These are phyloP conservation scores for Neurospora sp. DNA, from an alignment of 495 filamentous ascomycete species.

Conservation along the genomic window DNA sequence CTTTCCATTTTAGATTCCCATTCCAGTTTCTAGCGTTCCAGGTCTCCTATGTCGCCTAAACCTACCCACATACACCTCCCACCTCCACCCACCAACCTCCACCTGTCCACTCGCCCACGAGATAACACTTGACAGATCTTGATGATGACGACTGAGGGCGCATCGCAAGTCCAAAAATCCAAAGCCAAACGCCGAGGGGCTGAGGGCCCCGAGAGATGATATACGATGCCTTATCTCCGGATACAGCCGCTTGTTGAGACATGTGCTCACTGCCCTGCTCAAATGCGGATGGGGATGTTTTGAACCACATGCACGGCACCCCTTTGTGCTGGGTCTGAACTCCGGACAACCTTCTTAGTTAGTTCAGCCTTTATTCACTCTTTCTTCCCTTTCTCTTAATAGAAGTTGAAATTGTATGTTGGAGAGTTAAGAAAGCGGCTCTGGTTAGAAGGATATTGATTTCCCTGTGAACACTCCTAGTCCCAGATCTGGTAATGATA, in stretches of 20 bases:
- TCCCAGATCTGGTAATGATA: neutral
- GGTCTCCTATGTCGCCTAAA: too few relatives aligned
- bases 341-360: too few relatives aligned
- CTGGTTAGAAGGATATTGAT: neutral
- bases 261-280: neutral
- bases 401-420: too few relatives aligned
- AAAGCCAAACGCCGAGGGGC: neutral
- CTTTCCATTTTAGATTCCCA: too few relatives aligned
- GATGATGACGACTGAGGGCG: neutral
- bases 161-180: neutral
- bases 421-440: neutral
- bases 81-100: neutral
- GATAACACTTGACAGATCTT: neutral
- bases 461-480: neutral
- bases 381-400: too few relatives aligned
- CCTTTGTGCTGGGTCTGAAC: too few relatives aligned
- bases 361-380: too few relatives aligned
- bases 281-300: too few relatives aligned
- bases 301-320: too few relatives aligned
- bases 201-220: neutral
- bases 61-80: neutral
- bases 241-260: neutral
- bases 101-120: neutral
- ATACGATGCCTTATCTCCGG: neutral
- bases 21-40: too few relatives aligned